Conservation (phyloP, 1,284 basidiomycete species). For the Wallemia hederae region DNA sequence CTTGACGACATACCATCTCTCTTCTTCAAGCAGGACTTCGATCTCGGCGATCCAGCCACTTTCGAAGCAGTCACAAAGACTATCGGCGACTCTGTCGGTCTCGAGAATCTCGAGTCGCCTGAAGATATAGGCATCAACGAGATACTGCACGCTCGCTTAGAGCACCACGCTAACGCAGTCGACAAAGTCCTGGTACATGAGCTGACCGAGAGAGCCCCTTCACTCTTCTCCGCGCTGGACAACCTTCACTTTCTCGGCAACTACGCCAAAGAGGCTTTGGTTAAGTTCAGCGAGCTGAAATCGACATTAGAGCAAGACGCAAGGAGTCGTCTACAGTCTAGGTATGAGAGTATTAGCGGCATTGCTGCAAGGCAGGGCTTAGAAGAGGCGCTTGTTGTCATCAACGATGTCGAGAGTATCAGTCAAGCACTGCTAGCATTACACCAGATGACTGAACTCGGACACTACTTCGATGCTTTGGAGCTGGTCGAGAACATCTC, state of each 20-base stretch:
- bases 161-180: slow-evolving; percentile 72
- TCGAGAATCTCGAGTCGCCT: slow-evolving; percentile 2
- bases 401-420: slow-evolving; percentile 35
- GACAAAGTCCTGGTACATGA: slow-evolving; percentile 85
- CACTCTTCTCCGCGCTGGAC: slow-evolving; percentile 84
- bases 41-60: slow-evolving; percentile 54
- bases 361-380: slow-evolving; percentile 36
- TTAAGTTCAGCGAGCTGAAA: slow-evolving; percentile 43
- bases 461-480: slow-evolving; percentile 8
- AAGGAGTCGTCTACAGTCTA: slow-evolving; percentile 43
- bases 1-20: slow-evolving; percentile 48
- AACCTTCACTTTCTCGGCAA: slow-evolving; percentile 76
- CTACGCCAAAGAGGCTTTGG: slow-evolving; percentile 55
- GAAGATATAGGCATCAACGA: slow-evolving; percentile 5
- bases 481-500: slow-evolving; percentile 39
- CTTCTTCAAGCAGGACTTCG: slow-evolving; percentile 51
- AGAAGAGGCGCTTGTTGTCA: slow-evolving; percentile 27
- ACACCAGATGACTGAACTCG: not conserved
- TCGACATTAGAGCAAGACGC: slow-evolving; percentile 24
- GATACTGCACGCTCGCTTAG: slow-evolving; percentile 65
- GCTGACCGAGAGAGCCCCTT: slow-evolving; percentile 62
- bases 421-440: slow-evolving; percentile 29
- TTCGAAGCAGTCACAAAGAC: slow-evolving; percentile 55
- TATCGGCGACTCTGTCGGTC: slow-evolving; percentile 12
- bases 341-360: slow-evolving; percentile 48